phyloP scores from a whole-genome alignment of 768 basidiomycete genomes.

The Clitopilus hobsonii region DNA sequence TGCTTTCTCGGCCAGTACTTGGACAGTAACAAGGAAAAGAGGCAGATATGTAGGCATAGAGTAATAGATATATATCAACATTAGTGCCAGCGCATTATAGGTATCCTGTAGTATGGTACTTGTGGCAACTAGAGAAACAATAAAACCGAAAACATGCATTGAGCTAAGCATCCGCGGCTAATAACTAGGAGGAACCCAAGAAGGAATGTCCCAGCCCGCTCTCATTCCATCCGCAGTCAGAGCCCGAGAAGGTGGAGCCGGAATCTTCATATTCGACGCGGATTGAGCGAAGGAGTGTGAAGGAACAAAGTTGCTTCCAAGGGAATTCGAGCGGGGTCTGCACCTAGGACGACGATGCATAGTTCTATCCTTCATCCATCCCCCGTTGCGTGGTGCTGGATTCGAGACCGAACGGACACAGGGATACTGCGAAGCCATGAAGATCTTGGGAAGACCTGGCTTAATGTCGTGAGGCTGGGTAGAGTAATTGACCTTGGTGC shows the following conservation, averaged over 20 bases:
- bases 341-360: background rate
- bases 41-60: too few relatives aligned
- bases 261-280: background rate
- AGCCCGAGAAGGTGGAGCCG: background rate
- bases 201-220: background rate
- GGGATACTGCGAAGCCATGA: background rate
- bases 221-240: background rate
- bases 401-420: background rate
- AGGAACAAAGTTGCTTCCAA: background rate
- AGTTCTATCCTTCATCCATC: background rate
- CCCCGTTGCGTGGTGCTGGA: background rate
- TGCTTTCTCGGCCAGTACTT: too few relatives aligned
- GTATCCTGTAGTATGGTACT: too few relatives aligned
- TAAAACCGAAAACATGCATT: background rate
- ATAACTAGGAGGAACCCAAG: background rate
- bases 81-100: too few relatives aligned
- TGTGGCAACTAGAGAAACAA: background rate
- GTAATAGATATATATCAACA: too few relatives aligned
- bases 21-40: too few relatives aligned
- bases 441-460: background rate
- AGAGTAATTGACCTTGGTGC: background rate
- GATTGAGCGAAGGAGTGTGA: background rate
- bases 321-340: background rate
- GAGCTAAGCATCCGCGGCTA: background rate
- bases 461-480: background rate